Evolutionary conservation across 164 flowering plant species (phyloP), one percentile per base, ranked within the genome.

Genomic region (Vitis riparia): DNA sequence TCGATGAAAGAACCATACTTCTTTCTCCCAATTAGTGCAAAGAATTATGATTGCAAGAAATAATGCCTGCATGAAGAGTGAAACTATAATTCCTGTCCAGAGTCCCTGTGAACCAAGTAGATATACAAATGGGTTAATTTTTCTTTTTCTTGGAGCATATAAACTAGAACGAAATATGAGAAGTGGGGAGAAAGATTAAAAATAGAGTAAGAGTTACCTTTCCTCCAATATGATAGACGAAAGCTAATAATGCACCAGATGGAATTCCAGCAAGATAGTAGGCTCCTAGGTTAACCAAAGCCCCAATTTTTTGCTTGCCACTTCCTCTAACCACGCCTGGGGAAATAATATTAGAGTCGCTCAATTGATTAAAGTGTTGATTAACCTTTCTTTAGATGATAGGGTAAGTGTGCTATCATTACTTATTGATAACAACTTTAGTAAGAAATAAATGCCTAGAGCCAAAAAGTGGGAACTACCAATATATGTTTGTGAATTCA

Each of bases 271-370:
- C 30, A 8, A 82, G 56, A 64, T 82, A 85, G 65, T 78, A 82
- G 4, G 84, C 70, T 59, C 75, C 86, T 15, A 85, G 72, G 59
- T 79, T 83, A 17, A 79, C 70, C 63, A 61, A 32, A 1, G 84
- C 84, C 37, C 84, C 82, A 32, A 82, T 73, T 68, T 78, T 82
- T 65, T 84, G 87, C 79, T 76, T 55, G 11, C 87, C 87, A 57
- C 80, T 71, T 13, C 87, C 87, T 71, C 83, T 69, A 10, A 71
- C 72, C 52, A 64, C 69, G 1, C 85, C 85, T 84, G n/a, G 66
- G 3, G 0, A 59, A 13, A 23, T 19, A 9, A 7, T 13, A 19
- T 56, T 16, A 17, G 16, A 7, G 16, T 7, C 1, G 19, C 29
- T 9, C 29, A 56, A 17, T 16, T 9, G 16, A 16, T 53, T 14